Base-by-base conservation (phyloP, 2,329 filamentous ascomycete species). In the Neonectria coccinea region DNA sequence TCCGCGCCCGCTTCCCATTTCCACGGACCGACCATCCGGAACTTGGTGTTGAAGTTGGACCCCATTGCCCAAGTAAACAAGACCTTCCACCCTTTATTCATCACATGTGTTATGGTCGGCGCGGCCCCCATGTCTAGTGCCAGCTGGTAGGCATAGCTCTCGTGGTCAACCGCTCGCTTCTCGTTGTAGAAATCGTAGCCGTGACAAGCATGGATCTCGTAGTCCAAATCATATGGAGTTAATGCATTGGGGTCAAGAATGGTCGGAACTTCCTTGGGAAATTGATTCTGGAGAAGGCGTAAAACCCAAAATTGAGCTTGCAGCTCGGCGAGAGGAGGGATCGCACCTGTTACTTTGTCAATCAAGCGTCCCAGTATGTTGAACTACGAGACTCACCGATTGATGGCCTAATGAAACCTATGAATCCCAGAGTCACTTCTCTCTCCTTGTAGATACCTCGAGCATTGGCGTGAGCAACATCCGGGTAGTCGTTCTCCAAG, bases 11-110 rank as follows among this genome's bases (percentile, higher is more conserved):
- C 64, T 22, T 81, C 75, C 70, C 76, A 77, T 50, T 76, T 77
- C 82, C 81, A 84, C 0, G 82, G 82, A 0, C 82, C 82, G 0
- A 80, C 71, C 3, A 85, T 69, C 5, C 82, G 77, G 60, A 85
- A 85, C 64, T 85, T 85, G 33, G 80, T 73, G 59, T 84, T 85
- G 69, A 85, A 82, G 70, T 84, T 84, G 31, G 82, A 78, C 0
- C 82, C 79, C 73, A 85, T 79, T 2, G 83, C 82, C 83, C 83
- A 85, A 0, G 78, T 79, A 58, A 78, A 79, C 6, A 79, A 74
- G 9, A 82, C 58, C 62, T 79, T 80, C 72, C 71, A 81, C 4
- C 79, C 76, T 52, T 76, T 73, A 11, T 67, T 69, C 58, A 77
- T 56, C 5, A 84, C 72, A 31, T 80, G 73, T 0, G 65, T 62